These are phyloP conservation scores for Scedosporium aurantiacum DNA, from an alignment of 2,329 filamentous ascomycete genomes.

Conservation along the genomic window DNA sequence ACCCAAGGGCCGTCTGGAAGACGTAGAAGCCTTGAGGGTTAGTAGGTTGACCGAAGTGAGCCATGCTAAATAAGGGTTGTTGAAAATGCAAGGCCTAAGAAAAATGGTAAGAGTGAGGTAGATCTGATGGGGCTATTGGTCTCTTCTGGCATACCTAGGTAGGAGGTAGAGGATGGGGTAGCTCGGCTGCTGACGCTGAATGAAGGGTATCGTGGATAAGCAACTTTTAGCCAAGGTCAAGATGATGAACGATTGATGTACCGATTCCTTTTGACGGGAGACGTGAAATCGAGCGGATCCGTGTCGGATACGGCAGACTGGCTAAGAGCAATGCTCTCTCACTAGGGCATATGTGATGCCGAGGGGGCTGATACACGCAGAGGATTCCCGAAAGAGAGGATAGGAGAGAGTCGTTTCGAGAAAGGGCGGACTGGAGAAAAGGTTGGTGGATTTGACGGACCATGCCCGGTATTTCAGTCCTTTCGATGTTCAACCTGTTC, in stretches of 20 bases:
- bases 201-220: no score
- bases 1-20: conserved; percentile 46
- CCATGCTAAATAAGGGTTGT: not conserved
- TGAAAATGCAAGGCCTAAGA: not conserved
- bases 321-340: no score
- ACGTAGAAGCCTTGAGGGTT: conserved; percentile 42
- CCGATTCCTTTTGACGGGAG: no score
- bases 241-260: no score
- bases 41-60: not conserved
- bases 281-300: no score
- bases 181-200: no score
- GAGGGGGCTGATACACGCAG: not conserved
- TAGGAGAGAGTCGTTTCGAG: not conserved
- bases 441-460: not conserved
- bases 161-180: no score
- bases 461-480: conserved; percentile 23
- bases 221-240: no score
- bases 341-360: no score
- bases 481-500: not conserved
- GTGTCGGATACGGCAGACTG: no score
- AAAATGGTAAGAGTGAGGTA: not conserved
- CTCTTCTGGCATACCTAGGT: no score
- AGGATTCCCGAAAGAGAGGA: conserved; percentile 5
- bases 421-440: not conserved
- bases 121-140: no score